Evolutionary conservation across 2,329 filamentous ascomycete genomes (phyloP), one percentile per base, ranked within the genome.

Genomic region (Paecilomyces formosus): DNA sequence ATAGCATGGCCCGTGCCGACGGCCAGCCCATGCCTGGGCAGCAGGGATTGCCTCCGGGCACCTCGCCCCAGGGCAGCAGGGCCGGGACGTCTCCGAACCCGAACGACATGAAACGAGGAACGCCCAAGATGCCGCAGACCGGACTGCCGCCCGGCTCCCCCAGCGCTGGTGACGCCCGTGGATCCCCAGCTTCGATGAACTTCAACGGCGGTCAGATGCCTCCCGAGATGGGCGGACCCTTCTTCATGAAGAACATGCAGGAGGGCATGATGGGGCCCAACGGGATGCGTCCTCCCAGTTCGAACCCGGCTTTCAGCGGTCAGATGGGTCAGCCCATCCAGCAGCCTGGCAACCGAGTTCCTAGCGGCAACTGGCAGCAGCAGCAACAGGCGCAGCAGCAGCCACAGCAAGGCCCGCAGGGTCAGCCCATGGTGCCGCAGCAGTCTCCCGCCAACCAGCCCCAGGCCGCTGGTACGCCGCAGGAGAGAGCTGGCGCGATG

Each of bases 51-150:
- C 75, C 76, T 18, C 76, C 79, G 31, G 79, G 78, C 70, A 85
- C 85, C 76, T 85, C 79, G 64, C 84, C 79, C 55, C 79, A 78
- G 66, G 82, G 78, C 60, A 84, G 79, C 70, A 77, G 82, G 70
- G 76, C 78, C 60, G 84, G 81, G 45, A 79, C 83, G 12, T 86
- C 84, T 24, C 85, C 84, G 35, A 85, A 84, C 62, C 83, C 84
- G 35, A 80, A 76, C 63, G 85, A 86, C 67, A 85, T 85, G 81
- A 84, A 84, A 71, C 77, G 84, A 62, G 82, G 81, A 51, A 86
- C 84, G 22, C 82, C 84, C 12, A 85, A 86, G 71, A 78, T 87
- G 69, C 76, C 77, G 55, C 82, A 80, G 63, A 77, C 77, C 62
- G 82, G 80, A 58, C 74, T 85, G 55, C 83, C 83, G 12, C 39